phyloP scores from a whole-genome alignment of 2,329 filamentous ascomycete species.

The Fusarium kyushuense region DNA sequence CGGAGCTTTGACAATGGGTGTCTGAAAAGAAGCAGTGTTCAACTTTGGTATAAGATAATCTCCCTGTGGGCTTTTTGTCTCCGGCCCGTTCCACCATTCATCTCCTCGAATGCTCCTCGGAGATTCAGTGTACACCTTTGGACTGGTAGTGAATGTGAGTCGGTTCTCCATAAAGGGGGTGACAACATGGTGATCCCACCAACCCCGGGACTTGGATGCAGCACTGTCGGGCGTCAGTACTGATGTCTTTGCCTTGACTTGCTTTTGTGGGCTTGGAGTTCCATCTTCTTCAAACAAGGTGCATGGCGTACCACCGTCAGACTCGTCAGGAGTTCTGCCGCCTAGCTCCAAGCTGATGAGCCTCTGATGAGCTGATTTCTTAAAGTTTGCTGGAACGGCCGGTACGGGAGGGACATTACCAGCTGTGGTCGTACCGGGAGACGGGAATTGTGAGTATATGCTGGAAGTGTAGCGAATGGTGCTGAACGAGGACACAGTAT shows the following conservation, averaged over 20 bases:
- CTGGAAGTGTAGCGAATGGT: constrained; percentile 65
- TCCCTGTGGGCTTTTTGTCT: constrained; percentile 28
- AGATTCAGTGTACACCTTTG: constrained; percentile 51
- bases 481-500: constrained; percentile 58
- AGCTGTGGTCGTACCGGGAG: constrained; percentile 48
- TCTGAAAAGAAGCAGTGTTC: constrained; percentile 39
- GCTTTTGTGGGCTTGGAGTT: constrained; percentile 55
- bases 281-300: constrained; percentile 80
- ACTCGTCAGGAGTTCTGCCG: constrained; percentile 56
- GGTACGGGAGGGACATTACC: constrained; percentile 70
- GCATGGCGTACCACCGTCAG: constrained; percentile 67
- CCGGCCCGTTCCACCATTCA: constrained; percentile 54
- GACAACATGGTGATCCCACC: constrained; percentile 82
- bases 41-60: constrained; percentile 37
- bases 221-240: constrained; percentile 61
- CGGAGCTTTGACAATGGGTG: constrained; percentile 55
- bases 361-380: constrained; percentile 50
- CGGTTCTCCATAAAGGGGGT: constrained; percentile 72
- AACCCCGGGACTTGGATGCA: constrained; percentile 72
- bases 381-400: constrained; percentile 62
- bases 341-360: constrained; percentile 54
- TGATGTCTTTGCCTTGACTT: constrained; percentile 54
- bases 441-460: constrained; percentile 69
- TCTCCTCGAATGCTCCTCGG: constrained; percentile 49
- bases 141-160: constrained; percentile 57